Evolutionary conservation across 768 basidiomycete genomes (phyloP).

Genomic region (Megacollybia marginata): DNA sequence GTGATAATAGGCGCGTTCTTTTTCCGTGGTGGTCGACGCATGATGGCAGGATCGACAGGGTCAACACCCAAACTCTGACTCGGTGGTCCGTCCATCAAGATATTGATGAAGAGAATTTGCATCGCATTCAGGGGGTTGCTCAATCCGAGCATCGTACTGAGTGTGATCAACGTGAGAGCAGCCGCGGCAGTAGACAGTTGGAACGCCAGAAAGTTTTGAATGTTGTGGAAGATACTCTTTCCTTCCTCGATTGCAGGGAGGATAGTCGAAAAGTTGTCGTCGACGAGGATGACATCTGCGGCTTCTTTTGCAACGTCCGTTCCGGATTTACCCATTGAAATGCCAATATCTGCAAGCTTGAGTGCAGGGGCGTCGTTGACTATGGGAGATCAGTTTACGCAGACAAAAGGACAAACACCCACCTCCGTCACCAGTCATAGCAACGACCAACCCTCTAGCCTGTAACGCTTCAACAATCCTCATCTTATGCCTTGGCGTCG

Average conservation of each 20-base stretch:
- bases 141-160: constrained; percentile 85
- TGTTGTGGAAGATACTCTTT: constrained; percentile 98
- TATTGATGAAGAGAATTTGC: constrained; percentile 99
- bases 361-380: constrained; percentile 97
- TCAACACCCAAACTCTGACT: constrained; percentile 96
- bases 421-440: constrained; percentile 92
- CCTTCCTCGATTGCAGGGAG: constrained; percentile 93
- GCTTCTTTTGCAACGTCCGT: constrained; percentile 99
- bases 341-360: constrained; percentile 96
- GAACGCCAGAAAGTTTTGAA: constrained; percentile 96
- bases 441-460: constrained; percentile 80
- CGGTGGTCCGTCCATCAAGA: constrained; percentile 98
- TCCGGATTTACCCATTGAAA: constrained; percentile 98
- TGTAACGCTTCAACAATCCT: constrained; percentile 94
- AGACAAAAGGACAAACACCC: constrained; percentile 36
- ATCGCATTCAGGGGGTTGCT: constrained; percentile 94
- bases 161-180: constrained; percentile 88
- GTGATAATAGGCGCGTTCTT: constrained; percentile 90
- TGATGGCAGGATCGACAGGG: constrained; percentile 88
- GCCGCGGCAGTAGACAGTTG: constrained; percentile 97
- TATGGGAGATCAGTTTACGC: constrained; percentile 16
- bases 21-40: constrained; percentile 87
- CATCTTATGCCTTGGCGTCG: constrained; percentile 97
- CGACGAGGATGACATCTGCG: constrained; percentile 93
- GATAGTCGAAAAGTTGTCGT: constrained; percentile 95